phyloP scores from a whole-genome alignment of 1,284 basidiomycete species.

The Fistulinella cinereoalba region DNA sequence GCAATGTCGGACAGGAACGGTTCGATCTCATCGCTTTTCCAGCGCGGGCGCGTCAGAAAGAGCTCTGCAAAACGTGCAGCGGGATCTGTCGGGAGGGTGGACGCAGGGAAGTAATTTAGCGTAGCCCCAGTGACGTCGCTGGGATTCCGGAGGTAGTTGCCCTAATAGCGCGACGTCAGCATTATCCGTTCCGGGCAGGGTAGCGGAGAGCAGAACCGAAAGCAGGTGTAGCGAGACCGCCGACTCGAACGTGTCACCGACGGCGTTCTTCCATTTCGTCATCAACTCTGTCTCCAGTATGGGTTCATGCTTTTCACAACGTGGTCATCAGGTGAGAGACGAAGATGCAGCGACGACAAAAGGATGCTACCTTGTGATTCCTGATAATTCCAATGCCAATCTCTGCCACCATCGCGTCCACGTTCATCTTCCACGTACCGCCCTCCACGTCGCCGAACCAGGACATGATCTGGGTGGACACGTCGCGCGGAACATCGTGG shows the following conservation, averaged over 20 bases:
- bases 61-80: slow-evolving; percentile 78
- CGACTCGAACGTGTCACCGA: slow-evolving; percentile 72
- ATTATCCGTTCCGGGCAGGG: background rate
- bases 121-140: slow-evolving; percentile 27
- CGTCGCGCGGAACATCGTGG: slow-evolving; percentile 64
- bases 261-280: slow-evolving; percentile 61
- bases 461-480: slow-evolving; percentile 66
- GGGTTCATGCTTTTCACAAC: slow-evolving; percentile 47
- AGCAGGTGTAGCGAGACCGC: slow-evolving; percentile 60
- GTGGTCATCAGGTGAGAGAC: slow-evolving; percentile 4
- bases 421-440: slow-evolving; percentile 64
- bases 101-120: slow-evolving; percentile 71
- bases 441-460: slow-evolving; percentile 73
- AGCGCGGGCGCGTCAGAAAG: slow-evolving; percentile 73
- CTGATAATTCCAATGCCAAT: slow-evolving; percentile 72
- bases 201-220: slow-evolving; percentile 45
- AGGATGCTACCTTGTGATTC: slow-evolving; percentile 50
- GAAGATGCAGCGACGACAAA: background rate
- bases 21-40: slow-evolving; percentile 76
- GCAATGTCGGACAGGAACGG: slow-evolving; percentile 82
- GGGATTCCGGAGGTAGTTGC: slow-evolving; percentile 60
- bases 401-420: slow-evolving; percentile 56
- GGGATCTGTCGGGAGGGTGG: slow-evolving; percentile 69
- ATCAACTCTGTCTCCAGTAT: slow-evolving; percentile 57
- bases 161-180: slow-evolving; percentile 42